Evolutionary conservation across 2,329 filamentous ascomycete genomes (phyloP), one percentile per base, ranked within the genome.

Genomic region (Calycina marina): DNA sequence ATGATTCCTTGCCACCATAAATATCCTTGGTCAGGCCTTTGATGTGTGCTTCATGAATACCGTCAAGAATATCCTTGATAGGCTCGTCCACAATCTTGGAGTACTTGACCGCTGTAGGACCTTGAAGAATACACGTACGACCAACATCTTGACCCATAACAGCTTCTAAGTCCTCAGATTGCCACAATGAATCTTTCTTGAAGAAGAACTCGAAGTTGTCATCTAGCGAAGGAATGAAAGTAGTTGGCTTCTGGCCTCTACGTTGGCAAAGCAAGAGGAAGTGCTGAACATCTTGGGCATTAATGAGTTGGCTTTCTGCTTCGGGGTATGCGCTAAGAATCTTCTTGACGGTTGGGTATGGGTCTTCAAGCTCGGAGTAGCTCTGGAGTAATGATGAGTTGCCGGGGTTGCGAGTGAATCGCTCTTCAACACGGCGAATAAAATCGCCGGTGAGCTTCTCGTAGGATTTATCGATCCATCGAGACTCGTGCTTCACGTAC

Each of bases 121-220:
- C 92, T 56, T 98, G 90, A 22, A 98, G 65, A 53, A 98, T 94
- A 62, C 86, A 94, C 27, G 86, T 93, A 53, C 92, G 75, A 42
- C 84, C 86, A 37, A 98, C 90, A 53, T 98, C 92, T 59, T 96
- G 90, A 46, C 69, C 88, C 39, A 94, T 86, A 36, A 98, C 86
- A 33, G 90, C 90, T 50, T 92, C 88, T 8, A 98, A 67, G 51
- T 98, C 90, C 59, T 98, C 90, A 1, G 90, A 96, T 60, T 98
- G 90, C 90, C 90, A 98, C 5, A 98, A 70, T 2, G 90, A 98
- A 57, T 98, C 90, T 65, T 98, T 98, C 75, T 98, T 98, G 77
- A 98, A 98, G 65, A 84, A 98, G 61, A 92, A 93, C 55, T 98
- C 90, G 45, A 98, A 98, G 54, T 88, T 93, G 41, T 93, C 85